Evolutionary conservation across 2,329 filamentous ascomycete genomes (phyloP).

Genomic region (Neoscytalidium dimidiatum): DNA sequence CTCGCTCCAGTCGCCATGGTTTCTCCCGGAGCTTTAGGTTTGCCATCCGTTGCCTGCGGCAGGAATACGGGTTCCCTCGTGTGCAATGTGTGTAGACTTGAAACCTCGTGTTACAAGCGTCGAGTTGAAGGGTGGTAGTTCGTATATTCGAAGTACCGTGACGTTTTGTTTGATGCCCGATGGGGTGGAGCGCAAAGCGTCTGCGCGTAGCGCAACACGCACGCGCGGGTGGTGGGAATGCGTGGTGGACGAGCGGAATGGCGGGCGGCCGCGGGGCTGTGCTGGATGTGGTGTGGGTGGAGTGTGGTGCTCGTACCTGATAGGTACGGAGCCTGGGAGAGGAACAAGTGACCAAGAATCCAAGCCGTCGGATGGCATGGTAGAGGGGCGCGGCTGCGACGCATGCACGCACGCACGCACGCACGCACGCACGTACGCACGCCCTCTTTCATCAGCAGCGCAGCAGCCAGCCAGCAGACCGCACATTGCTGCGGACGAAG

Average conservation of each 20-base stretch:
- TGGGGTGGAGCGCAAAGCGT: background rate
- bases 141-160: slow-evolving; percentile 5
- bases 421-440: background rate
- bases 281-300: background rate
- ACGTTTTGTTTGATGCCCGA: background rate
- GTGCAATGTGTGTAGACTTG: background rate
- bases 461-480: background rate
- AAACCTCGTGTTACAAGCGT: slow-evolving; percentile 4
- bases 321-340: slow-evolving; percentile 3
- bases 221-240: background rate
- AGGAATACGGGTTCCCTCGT: background rate
- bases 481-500: background rate
- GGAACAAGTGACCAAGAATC: background rate
- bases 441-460: background rate
- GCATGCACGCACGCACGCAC: background rate
- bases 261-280: slow-evolving; percentile 3
- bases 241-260: background rate
- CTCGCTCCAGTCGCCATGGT: background rate
- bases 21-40: background rate
- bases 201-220: background rate
- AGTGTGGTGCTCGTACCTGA: background rate
- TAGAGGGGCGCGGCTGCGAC: background rate
- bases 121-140: background rate
- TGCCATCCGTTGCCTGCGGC: background rate
- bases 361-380: background rate